Conservation (phyloP, 2,329 filamentous ascomycete genomes). For the Cladosporium velox region DNA sequence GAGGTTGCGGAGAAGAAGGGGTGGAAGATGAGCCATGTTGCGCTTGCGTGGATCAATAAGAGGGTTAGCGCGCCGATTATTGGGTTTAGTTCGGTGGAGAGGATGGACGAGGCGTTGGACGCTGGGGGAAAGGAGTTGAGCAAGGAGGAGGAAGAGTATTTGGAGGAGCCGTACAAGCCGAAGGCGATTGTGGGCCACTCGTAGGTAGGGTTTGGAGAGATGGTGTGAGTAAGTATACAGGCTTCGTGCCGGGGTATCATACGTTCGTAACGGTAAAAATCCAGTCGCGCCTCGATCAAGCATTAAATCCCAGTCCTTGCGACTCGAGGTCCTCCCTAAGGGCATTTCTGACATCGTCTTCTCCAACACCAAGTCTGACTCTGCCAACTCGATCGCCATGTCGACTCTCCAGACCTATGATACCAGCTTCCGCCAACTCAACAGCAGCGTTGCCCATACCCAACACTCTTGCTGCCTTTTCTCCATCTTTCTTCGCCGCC, state of each 20-base stretch:
- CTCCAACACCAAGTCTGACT: conserved; percentile 79
- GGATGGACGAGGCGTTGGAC: conserved; percentile 64
- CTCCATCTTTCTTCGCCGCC: conserved; percentile 35
- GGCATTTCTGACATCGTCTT: conserved; percentile 87
- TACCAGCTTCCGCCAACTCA: conserved; percentile 82
- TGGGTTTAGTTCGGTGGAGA: conserved; percentile 59
- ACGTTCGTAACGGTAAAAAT: background rate
- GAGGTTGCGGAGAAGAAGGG: conserved; percentile 45
- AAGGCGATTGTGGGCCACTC: conserved; percentile 21
- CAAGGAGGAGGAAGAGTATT: conserved; percentile 60
- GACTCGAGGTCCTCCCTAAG: conserved; percentile 87
- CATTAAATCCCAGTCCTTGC: conserved; percentile 69
- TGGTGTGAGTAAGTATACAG: background rate
- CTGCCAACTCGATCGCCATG: conserved; percentile 85
- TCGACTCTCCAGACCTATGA: conserved; percentile 77
- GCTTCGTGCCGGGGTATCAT: conserved; percentile 16
- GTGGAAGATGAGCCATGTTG: conserved; percentile 34
- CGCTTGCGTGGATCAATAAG: conserved; percentile 43
- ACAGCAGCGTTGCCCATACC: conserved; percentile 73
- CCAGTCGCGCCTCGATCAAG: background rate
- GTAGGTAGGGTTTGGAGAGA: background rate
- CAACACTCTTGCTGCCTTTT: conserved; percentile 51
- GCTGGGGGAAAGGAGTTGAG: conserved; percentile 51
- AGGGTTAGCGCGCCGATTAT: conserved; percentile 61
- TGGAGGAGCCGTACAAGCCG: conserved; percentile 60